A percentile compares a stretch with the other conserved stretches of the same genome.
These are phyloP conservation scores for Alternaria novae-zelandiae DNA, from an alignment of 2,329 filamentous ascomycete species.

Conservation along the genomic window DNA sequence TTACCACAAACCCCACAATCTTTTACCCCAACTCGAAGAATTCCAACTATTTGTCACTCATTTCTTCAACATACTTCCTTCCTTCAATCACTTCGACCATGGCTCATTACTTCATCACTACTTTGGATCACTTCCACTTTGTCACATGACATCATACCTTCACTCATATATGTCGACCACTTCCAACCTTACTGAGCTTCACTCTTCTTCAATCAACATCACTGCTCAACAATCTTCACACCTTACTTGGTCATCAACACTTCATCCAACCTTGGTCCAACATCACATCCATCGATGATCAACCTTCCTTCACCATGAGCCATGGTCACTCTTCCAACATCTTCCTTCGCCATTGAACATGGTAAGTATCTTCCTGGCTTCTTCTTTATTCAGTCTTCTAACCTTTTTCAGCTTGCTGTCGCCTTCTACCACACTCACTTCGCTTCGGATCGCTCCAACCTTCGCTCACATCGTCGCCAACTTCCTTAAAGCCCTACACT, in stretches of 20 bases:
- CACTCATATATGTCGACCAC: slow-evolving; percentile 3
- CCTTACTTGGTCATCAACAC: not conserved
- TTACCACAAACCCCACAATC: not conserved
- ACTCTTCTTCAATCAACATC: not conserved
- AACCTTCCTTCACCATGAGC: slow-evolving; percentile 5
- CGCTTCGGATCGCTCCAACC: not conserved
- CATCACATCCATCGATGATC: slow-evolving; percentile 5
- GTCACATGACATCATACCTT: slow-evolving; percentile 5
- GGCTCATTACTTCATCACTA: slow-evolving; percentile 4
- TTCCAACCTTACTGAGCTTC: slow-evolving; percentile 3
- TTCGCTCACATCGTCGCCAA: not conserved
- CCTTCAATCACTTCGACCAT: slow-evolving; percentile 5
- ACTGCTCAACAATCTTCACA: not conserved
- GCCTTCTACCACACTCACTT: not conserved
- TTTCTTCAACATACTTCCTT: not conserved
- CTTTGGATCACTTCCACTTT: slow-evolving; percentile 8
- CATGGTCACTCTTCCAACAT: slow-evolving; percentile 2
- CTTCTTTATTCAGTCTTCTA: not conserved
- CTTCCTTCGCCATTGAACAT: slow-evolving; percentile 7
- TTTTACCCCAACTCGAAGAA: not conserved
- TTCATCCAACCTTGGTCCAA: slow-evolving; percentile 1
- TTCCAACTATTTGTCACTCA: not conserved
- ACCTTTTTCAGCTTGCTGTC: slow-evolving; percentile 3
- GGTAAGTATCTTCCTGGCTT: not conserved
- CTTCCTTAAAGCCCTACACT: not conserved